These are phyloP conservation scores for Podospora conica DNA, from an alignment of 495 filamentous ascomycete genomes.

Conservation along the genomic window DNA sequence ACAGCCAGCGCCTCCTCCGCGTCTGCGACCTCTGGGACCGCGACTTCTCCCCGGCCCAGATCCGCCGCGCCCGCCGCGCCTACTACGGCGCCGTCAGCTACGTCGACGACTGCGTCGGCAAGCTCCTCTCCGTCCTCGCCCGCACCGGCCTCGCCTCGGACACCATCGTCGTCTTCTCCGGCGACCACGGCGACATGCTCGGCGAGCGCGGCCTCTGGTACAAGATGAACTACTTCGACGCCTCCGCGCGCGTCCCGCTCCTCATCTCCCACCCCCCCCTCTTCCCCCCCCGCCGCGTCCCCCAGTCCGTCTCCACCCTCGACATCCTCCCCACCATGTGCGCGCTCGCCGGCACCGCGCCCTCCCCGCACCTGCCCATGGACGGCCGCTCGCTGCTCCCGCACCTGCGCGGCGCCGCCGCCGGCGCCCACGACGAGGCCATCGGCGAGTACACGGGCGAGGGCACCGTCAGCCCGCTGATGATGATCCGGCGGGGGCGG, in stretches of 20 bases:
- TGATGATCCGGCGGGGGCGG: constrained; percentile 78
- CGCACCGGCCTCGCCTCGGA: constrained; percentile 69
- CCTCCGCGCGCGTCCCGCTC: constrained; percentile 75
- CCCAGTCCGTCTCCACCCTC: constrained; percentile 74
- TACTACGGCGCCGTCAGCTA: constrained; percentile 88
- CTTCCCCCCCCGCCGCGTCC: constrained; percentile 62
- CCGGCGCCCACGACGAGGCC: constrained; percentile 62
- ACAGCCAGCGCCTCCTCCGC: constrained; percentile 72
- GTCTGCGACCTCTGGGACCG: constrained; percentile 75
- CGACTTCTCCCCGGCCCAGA: constrained; percentile 69
- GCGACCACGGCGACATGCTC: constrained; percentile 90
- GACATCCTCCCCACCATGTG: constrained; percentile 81
- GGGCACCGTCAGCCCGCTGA: constrained; percentile 75
- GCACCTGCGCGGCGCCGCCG: constrained; percentile 52
- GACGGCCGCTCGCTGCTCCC: constrained; percentile 70
- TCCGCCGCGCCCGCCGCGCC: constrained; percentile 69
- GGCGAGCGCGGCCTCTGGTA: constrained; percentile 88
- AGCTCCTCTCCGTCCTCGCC: constrained; percentile 65
- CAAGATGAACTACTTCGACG: constrained; percentile 90
- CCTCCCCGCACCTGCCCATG: constrained; percentile 60
- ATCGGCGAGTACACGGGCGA: constrained; percentile 88
- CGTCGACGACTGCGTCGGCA: constrained; percentile 80
- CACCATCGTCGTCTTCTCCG: constrained; percentile 80
- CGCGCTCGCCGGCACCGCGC: constrained; percentile 62
- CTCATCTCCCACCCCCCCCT: constrained; percentile 64